A percentile compares a stretch with the other conserved stretches of the same genome.
These are phyloP conservation scores for Lomentospora prolificans DNA, from an alignment of 2,329 filamentous ascomycete genomes.

Conservation along the genomic window DNA sequence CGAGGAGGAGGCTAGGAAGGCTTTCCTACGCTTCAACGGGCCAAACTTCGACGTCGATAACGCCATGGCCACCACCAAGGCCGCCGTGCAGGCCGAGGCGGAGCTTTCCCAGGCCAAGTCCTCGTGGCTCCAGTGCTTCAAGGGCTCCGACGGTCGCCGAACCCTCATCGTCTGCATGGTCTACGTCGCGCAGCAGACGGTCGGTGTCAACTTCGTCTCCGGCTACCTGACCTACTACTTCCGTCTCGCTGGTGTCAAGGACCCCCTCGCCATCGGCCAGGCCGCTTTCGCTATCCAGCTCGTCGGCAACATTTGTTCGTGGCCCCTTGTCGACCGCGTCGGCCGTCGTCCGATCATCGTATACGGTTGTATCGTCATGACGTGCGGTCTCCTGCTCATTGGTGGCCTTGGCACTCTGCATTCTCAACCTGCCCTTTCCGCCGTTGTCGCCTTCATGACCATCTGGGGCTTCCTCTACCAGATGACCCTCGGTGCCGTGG, in stretches of 20 bases:
- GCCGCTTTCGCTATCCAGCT: constrained; percentile 23
- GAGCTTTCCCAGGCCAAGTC: constrained; percentile 14
- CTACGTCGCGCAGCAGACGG: constrained; percentile 20
- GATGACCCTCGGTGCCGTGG: neutral
- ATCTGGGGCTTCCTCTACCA: constrained; percentile 25
- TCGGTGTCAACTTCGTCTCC: constrained; percentile 21
- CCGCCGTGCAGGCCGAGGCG: constrained; percentile 13
- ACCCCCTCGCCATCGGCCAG: constrained; percentile 20
- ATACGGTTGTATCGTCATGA: constrained; percentile 13
- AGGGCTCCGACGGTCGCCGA: constrained; percentile 18
- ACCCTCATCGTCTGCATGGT: constrained; percentile 22
- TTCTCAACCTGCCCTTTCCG: constrained; percentile 18
- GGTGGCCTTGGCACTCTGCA: constrained; percentile 14
- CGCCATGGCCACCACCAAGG: constrained; percentile 15
- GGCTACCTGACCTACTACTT: constrained; percentile 31
- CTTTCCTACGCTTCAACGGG: constrained; percentile 16
- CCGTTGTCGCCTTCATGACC: constrained; percentile 21
- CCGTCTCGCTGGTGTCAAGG: constrained; percentile 28
- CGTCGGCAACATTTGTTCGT: constrained; percentile 16
- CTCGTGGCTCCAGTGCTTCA: constrained; percentile 20
- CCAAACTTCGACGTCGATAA: constrained; percentile 17
- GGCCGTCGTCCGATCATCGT: constrained; percentile 21
- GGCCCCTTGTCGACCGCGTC: constrained; percentile 18
- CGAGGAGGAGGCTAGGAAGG: constrained; percentile 18
- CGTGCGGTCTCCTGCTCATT: constrained; percentile 20